Evolutionary conservation across 176 grass and related monocot species (phyloP), one percentile per base, ranked within the genome.

Genomic region (Stipa capillata): DNA sequence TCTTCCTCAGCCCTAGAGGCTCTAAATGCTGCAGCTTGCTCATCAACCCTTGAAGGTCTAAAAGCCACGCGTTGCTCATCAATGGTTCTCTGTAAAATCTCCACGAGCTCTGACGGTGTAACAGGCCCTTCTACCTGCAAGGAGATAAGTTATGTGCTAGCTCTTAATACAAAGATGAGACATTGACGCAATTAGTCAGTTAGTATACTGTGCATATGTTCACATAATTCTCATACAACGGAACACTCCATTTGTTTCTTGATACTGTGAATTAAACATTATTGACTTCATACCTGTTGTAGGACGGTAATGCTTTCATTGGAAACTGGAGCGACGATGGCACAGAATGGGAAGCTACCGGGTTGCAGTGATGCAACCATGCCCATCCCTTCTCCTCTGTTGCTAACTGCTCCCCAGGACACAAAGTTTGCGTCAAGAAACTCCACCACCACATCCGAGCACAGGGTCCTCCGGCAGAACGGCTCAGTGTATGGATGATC

Each of bases 381-480:
- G 75, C 77, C 83, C 0, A 21, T 20, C 0, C 88, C 88, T 62
- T 94, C 88, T 1, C 85, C 85, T 23, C 53, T 77, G 67, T 40
- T 63, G 8, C 0, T 31, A 43, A 94, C 76, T 18, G 88, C 91
- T 24, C 79, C 91, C 83, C 82, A 91, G 5, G 79, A 89, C 80
- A 91, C 82, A 25, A 94, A 94, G 73, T 94, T 94, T 32, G 83
- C 68, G 76, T 94, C 91, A 15, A 94, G 91, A 64, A 91, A 94
- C 80, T 94, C 63, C 42, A 89, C 88, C 55, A 89, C 88, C 47
- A 91, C 45, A 80, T 94, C 82, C n/a, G 88, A 48, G 78, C 91
- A 81, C 60, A 94, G 83, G 61, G 91, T 91, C 9, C 84, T 18
- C 61, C 80, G 71, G 88, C 88, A 94, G 82, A 94, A 94, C 6